These are phyloP conservation scores for Metschnikowia bowlesiae DNA, from an alignment of 805 yeast species.

Conservation along the genomic window DNA sequence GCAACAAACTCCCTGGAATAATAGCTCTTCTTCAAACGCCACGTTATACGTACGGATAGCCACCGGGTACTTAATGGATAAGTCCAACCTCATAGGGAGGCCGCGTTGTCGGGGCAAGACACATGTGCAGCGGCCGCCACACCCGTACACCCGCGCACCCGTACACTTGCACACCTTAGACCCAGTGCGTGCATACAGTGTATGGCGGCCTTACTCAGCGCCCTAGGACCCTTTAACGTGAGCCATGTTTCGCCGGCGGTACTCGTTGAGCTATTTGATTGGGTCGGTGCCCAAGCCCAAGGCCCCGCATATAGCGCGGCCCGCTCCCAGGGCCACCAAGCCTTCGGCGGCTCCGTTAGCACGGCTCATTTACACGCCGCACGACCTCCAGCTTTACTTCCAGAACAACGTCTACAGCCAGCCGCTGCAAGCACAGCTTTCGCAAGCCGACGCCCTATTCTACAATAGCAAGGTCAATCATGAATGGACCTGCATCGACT, in stretches of 20 bases:
- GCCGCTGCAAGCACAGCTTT: slow-evolving; percentile 10
- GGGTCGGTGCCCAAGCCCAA: background rate
- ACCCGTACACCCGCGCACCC: background rate
- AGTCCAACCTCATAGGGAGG: background rate
- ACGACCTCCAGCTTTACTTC: slow-evolving; percentile 12
- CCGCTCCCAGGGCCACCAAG: background rate
- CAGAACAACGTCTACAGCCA: slow-evolving; percentile 4
- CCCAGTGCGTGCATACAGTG: background rate
- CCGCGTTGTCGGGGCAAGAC: no score
- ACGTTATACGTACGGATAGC: background rate
- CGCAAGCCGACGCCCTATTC: slow-evolving; percentile 34
- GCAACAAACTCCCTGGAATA: no score
- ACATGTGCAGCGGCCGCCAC: background rate
- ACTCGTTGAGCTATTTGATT: background rate
- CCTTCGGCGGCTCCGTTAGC: background rate
- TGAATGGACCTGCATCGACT: slow-evolving; percentile 58
- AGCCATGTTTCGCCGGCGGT: background rate
- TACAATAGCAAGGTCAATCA: slow-evolving; percentile 41
- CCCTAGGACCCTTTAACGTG: no score
- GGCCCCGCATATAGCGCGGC: background rate
- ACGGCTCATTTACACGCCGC: slow-evolving; percentile 8
- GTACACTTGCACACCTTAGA: background rate
- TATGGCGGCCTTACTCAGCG: no score
- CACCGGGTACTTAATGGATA: background rate
- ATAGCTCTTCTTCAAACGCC: no score